These are phyloP conservation scores for Ambrosia trifida DNA, from an alignment of 129 eudicot genomes.

Conservation along the genomic window DNA sequence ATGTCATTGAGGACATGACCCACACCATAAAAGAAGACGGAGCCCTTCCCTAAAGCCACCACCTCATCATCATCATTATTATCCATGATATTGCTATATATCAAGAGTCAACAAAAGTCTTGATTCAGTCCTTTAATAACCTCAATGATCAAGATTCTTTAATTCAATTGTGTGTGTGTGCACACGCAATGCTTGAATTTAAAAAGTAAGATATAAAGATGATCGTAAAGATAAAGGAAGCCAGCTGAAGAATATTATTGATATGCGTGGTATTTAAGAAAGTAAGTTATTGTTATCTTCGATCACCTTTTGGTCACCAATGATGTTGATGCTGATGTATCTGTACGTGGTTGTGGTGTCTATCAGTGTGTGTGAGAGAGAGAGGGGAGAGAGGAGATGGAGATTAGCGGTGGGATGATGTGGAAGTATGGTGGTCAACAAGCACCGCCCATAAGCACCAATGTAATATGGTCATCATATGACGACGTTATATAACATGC, in stretches of 20 bases:
- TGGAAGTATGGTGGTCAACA: conserved; percentile 20
- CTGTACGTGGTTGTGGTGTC: neutral
- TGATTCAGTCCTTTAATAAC: neutral
- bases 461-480: conserved; percentile 25
- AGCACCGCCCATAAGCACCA: conserved; percentile 39
- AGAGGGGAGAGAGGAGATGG: neutral
- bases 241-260: neutral
- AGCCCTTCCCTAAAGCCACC: conserved; percentile 54
- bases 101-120: neutral
- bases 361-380: neutral
- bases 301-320: conserved; percentile 24
- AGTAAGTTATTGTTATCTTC: conserved; percentile 20
- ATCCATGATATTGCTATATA: conserved; percentile 33
- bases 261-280: conserved; percentile 23
- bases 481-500: conserved; percentile 17
- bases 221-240: conserved; percentile 22
- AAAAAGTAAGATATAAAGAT: neutral
- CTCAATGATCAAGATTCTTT: conserved; percentile 17
- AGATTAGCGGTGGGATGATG: neutral
- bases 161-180: neutral
- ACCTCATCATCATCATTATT: conserved; percentile 10
- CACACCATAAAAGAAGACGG: conserved; percentile 74
- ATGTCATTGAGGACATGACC: conserved; percentile 99
- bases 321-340: neutral
- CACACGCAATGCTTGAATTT: neutral